These are phyloP conservation scores for Tolypocladium nubicola DNA, from an alignment of 2,329 filamentous ascomycete genomes.

Conservation along the genomic window DNA sequence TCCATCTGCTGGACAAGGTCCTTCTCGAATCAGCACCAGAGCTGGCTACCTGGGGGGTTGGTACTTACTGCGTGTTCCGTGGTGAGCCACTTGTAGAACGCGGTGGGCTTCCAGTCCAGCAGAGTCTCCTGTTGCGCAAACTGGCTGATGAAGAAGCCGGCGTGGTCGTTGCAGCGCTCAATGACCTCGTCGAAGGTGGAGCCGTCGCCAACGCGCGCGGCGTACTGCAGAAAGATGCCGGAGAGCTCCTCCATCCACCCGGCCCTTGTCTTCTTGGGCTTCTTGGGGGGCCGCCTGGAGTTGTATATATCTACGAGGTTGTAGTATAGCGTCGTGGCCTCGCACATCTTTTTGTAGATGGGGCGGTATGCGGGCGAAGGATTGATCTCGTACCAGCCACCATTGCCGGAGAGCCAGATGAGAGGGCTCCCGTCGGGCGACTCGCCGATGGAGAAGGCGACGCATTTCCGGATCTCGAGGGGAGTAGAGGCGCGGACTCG, in stretches of 20 bases:
- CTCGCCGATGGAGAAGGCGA: slow-evolving; percentile 42
- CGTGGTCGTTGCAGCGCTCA: slow-evolving; percentile 35
- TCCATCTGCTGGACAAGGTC: slow-evolving; percentile 13
- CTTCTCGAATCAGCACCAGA: slow-evolving; percentile 8
- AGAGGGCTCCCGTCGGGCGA: slow-evolving; percentile 38
- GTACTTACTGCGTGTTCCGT: slow-evolving; percentile 26
- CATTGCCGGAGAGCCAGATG: slow-evolving; percentile 49
- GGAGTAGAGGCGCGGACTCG: slow-evolving; percentile 17
- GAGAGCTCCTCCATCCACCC: slow-evolving; percentile 17
- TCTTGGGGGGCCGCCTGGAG: slow-evolving; percentile 16
- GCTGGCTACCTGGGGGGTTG: not conserved
- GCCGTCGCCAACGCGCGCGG: slow-evolving; percentile 40
- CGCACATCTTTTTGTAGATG: slow-evolving; percentile 48
- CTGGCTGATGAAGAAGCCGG: slow-evolving; percentile 40
- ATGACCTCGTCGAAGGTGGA: slow-evolving; percentile 38
- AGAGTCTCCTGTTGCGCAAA: slow-evolving; percentile 28
- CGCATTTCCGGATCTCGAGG: slow-evolving; percentile 44
- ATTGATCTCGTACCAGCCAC: slow-evolving; percentile 59
- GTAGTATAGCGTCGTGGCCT: slow-evolving; percentile 56
- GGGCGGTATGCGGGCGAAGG: slow-evolving; percentile 46
- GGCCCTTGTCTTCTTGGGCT: slow-evolving; percentile 17
- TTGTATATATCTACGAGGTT: slow-evolving; percentile 47
- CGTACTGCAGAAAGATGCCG: slow-evolving; percentile 30
- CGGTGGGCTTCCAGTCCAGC: slow-evolving; percentile 32
- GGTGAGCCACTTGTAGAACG: slow-evolving; percentile 39